These are phyloP conservation scores for Rhodotorula sphaerocarpa DNA, from an alignment of 768 basidiomycete species.

Conservation along the genomic window DNA sequence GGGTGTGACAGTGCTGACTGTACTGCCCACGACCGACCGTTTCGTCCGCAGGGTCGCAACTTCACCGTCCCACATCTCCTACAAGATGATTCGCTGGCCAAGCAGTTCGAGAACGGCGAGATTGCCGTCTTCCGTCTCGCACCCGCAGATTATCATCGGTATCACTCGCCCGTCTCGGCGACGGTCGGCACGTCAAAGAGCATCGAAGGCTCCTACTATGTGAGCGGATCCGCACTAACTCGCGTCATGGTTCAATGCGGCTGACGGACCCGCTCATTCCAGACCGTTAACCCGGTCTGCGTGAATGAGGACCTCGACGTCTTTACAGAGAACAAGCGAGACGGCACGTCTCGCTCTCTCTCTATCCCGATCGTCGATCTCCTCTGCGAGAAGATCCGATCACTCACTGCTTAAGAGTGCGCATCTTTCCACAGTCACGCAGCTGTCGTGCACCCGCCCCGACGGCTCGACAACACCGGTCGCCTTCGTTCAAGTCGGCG, in stretches of 20 bases:
- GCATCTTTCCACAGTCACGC: conserved; percentile 26
- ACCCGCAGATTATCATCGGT: conserved; percentile 87
- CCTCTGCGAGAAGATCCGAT: no score
- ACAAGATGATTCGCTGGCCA: conserved; percentile 48
- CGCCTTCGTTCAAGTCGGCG: conserved; percentile 52
- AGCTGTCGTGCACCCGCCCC: neutral
- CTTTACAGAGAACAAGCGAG: conserved; percentile 32
- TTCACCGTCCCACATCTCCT: conserved; percentile 60
- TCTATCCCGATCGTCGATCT: neutral
- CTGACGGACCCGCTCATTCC: neutral
- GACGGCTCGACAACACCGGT: neutral
- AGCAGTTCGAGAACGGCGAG: conserved; percentile 34
- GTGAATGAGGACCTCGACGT: conserved; percentile 35
- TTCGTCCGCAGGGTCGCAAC: conserved; percentile 55
- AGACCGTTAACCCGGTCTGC: conserved; percentile 55
- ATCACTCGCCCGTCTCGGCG: conserved; percentile 65
- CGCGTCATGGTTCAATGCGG: no score
- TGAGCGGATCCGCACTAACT: no score
- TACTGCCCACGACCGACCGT: no score
- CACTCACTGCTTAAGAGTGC: no score
- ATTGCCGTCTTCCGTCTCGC: conserved; percentile 68
- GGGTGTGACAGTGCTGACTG: no score
- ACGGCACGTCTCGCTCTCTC: conserved; percentile 2
- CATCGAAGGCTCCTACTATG: conserved; percentile 72
- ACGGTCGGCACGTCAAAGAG: conserved; percentile 69